These are phyloP conservation scores for Agrostemma githago DNA, from an alignment of 148 eudicot species.

Conservation along the genomic window DNA sequence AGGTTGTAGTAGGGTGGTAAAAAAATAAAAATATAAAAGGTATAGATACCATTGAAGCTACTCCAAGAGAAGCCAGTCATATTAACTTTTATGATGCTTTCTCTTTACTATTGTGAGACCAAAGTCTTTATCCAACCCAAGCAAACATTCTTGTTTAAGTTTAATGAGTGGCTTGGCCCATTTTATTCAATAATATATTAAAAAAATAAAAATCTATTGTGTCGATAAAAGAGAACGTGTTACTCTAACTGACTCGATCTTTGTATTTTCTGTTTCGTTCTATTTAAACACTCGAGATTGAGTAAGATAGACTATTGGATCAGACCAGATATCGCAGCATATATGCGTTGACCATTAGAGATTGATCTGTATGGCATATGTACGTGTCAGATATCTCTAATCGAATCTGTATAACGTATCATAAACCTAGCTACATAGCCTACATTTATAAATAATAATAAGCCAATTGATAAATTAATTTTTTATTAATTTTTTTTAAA, in stretches of 20 bases:
- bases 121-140: conserved; percentile 32
- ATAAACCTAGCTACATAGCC: not conserved
- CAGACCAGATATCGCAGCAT: too few relatives aligned
- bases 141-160: conserved; percentile 31
- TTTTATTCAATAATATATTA: not conserved
- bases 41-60: conserved; percentile 37
- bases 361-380: too few relatives aligned
- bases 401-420: not conserved
- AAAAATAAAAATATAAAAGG: conserved; percentile 13
- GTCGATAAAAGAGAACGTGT: too few relatives aligned
- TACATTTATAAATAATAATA: not conserved
- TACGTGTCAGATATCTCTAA: too few relatives aligned
- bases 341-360: too few relatives aligned
- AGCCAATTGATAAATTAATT: not conserved
- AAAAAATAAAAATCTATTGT: too few relatives aligned
- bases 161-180: conserved; percentile 28
- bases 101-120: conserved; percentile 32
- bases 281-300: too few relatives aligned
- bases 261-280: too few relatives aligned
- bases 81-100: conserved; percentile 35
- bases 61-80: conserved; percentile 20
- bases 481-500: not conserved
- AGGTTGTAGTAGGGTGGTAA: not conserved
- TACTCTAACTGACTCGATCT: too few relatives aligned
- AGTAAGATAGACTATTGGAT: too few relatives aligned